A percentile compares a stretch with the other conserved stretches of the same genome.
Evolutionary conservation across 169 alveolate species (phyloP).

Genomic region (Plasmodium reichenowi): DNA sequence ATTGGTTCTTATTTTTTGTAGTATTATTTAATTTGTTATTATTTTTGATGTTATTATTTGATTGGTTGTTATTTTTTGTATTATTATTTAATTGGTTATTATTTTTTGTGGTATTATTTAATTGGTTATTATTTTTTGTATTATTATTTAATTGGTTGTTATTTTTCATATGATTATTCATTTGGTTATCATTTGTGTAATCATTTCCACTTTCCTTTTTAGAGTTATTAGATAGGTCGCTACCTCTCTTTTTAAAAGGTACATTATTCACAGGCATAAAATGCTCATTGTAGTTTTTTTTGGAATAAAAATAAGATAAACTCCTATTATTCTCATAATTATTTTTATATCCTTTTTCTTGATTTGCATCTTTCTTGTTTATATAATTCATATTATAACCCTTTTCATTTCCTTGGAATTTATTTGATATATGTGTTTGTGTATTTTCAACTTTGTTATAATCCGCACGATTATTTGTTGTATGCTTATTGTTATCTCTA

Average conservation of each 20-base stretch:
- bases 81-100: too few species aligned
- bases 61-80: too few species aligned
- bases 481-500: too few species aligned
- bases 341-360: not conserved
- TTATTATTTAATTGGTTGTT: too few species aligned
- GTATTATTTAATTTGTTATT: too few species aligned
- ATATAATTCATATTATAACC: conserved; percentile 4
- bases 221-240: not conserved
- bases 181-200: not conserved
- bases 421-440: not conserved
- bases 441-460: not conserved
- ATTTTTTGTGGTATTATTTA: too few species aligned
- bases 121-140: too few species aligned
- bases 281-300: conserved; percentile 7
- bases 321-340: not conserved
- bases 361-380: not conserved
- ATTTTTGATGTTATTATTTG: too few species aligned
- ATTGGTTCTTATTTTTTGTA: too few species aligned
- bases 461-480: not conserved
- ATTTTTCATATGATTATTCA: not conserved
- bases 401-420: conserved; percentile 4
- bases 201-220: conserved; percentile 10
- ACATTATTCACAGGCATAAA: not conserved
- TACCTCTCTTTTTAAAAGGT: not conserved
- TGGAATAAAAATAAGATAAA: conserved; percentile 2